These are phyloP conservation scores for Linum lewisii DNA, from an alignment of 345 rosid genomes.

Conservation along the genomic window DNA sequence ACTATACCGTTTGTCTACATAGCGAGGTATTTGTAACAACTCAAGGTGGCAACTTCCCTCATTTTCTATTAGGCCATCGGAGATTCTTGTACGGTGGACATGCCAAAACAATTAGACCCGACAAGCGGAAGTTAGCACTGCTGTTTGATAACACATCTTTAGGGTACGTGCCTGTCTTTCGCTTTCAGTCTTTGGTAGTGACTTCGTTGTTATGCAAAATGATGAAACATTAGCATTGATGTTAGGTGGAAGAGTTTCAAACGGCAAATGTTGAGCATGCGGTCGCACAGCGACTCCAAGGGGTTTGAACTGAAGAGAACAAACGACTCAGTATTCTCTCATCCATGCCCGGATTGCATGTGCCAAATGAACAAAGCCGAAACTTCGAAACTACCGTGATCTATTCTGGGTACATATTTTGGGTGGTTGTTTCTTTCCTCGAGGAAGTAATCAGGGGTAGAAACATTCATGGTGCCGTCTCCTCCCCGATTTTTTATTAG, in stretches of 20 bases:
- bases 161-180: slow-evolving; percentile 44
- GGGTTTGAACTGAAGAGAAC: slow-evolving; percentile 90
- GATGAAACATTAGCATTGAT: background rate
- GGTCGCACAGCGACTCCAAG: slow-evolving; percentile 86
- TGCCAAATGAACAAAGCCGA: slow-evolving; percentile 59
- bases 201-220: too few relatives aligned
- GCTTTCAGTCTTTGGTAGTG: background rate
- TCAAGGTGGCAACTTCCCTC: slow-evolving; percentile 99
- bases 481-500: background rate
- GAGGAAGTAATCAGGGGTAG: background rate
- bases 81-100: slow-evolving; percentile 90
- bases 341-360: slow-evolving; percentile 99
- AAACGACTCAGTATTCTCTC: slow-evolving; percentile 72
- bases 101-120: slow-evolving; percentile 90
- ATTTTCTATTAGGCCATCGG: slow-evolving; percentile 94
- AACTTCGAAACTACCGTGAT: slow-evolving; percentile 36
- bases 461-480: background rate
- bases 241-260: slow-evolving; percentile 95
- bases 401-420: slow-evolving; percentile 8
- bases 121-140: slow-evolving; percentile 89
- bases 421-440: background rate
- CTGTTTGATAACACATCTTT: slow-evolving; percentile 81
- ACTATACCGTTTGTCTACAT: slow-evolving; percentile 97
- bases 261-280: slow-evolving; percentile 81
- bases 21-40: slow-evolving; percentile 98